These are phyloP conservation scores for Aegle marmelos DNA, from an alignment of 345 rosid species.

Conservation along the genomic window DNA sequence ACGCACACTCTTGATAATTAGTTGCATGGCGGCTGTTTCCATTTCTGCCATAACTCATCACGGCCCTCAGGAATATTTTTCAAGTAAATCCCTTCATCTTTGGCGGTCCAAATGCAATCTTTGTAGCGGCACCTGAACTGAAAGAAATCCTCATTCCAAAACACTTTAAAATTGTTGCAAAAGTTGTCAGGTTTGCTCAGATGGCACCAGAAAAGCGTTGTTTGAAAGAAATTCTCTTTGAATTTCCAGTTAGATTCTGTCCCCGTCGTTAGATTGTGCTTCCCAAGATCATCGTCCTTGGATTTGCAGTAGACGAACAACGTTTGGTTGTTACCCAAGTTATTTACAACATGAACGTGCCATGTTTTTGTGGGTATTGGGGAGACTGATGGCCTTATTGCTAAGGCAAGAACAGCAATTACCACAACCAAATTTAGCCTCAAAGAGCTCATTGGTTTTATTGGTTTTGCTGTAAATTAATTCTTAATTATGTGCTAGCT, in stretches of 20 bases:
- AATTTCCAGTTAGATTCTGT: neutral
- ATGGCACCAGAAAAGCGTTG: neutral
- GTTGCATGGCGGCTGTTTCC: neutral
- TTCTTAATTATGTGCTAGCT: too few relatives aligned
- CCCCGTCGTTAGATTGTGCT: neutral
- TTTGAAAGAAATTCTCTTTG: neutral
- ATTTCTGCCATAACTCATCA: neutral
- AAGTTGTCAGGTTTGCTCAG: too few relatives aligned
- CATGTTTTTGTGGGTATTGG: neutral
- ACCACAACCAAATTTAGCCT: neutral
- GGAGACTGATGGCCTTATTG: neutral
- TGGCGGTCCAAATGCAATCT: too few relatives aligned
- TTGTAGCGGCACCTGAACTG: too few relatives aligned
- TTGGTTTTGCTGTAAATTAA: too few relatives aligned
- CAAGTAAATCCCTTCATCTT: too few relatives aligned
- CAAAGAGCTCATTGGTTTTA: neutral
- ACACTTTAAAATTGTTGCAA: neutral
- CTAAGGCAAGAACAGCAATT: neutral
- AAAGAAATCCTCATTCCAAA: neutral
- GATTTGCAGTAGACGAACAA: neutral
- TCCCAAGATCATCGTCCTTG: slow-evolving; percentile 1
- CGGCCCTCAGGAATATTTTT: neutral
- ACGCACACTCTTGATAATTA: too few relatives aligned
- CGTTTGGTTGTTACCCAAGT: neutral
- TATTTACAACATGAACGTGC: neutral